Percentiles rank a stretch among this genome's conserved stretches.
phyloP scores from a whole-genome alignment of 305 asterid genomes.

The Fraxinus xanthoxyloides region DNA sequence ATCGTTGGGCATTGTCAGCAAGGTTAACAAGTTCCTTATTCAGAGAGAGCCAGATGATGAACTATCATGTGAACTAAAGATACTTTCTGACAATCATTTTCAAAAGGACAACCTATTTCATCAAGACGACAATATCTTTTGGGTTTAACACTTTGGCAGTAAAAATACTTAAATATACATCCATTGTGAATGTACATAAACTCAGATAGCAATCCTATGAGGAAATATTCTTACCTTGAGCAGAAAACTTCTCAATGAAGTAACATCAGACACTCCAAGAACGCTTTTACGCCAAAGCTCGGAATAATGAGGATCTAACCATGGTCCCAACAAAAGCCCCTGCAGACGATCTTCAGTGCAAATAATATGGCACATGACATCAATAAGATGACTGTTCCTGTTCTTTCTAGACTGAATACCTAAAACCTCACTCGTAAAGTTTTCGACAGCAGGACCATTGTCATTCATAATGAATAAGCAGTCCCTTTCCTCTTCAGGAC shows the following conservation, averaged over 20 bases:
- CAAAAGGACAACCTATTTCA: not conserved
- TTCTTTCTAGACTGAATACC: constrained; percentile 41
- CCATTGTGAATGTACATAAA: constrained; percentile 5
- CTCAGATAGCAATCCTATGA: not conserved
- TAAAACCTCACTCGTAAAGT: constrained; percentile 49
- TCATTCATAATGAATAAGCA: constrained; percentile 66
- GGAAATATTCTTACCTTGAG: constrained; percentile 52
- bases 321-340: constrained; percentile 88
- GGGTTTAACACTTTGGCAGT: not conserved
- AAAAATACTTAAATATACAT: not conserved
- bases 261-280: constrained; percentile 42
- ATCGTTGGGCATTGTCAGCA: constrained; percentile 1
- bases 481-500: constrained; percentile 57
- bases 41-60: not conserved
- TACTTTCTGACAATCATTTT: not conserved
- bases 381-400: constrained; percentile 65
- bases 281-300: constrained; percentile 61
- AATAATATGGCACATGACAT: constrained; percentile 63
- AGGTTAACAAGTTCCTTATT: not conserved
- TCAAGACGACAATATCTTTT: not conserved
- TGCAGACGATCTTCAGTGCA: constrained; percentile 77
- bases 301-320: constrained; percentile 77
- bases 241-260: constrained; percentile 47
- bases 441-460: constrained; percentile 46
- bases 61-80: not conserved